A percentile compares a stretch with the other conserved stretches of the same genome.
phyloP scores from a whole-genome alignment of 2,329 filamentous ascomycete genomes.

The Aspergillus aculeatinus region DNA sequence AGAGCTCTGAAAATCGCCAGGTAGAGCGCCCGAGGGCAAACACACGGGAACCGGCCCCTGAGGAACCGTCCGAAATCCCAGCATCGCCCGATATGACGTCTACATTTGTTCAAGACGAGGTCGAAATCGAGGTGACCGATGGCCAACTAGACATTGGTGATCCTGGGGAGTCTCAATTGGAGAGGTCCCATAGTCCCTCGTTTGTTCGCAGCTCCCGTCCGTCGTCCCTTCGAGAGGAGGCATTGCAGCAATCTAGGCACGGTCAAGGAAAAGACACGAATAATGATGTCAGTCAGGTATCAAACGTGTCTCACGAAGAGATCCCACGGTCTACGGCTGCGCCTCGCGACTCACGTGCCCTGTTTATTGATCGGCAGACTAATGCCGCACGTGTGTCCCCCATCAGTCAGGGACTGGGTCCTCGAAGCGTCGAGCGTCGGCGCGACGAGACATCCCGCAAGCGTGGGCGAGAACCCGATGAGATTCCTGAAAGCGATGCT shows the following conservation, averaged over 20 bases:
- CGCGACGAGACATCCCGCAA: slow-evolving; percentile 18
- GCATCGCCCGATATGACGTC: slow-evolving; percentile 13
- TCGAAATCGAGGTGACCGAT: slow-evolving; percentile 11
- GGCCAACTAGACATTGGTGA: slow-evolving; percentile 16
- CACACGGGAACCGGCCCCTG: background rate
- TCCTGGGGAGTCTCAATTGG: slow-evolving; percentile 12
- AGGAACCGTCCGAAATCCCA: slow-evolving; percentile 8
- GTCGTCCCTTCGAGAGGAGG: background rate
- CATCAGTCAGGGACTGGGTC: slow-evolving; percentile 30
- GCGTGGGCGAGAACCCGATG: slow-evolving; percentile 17
- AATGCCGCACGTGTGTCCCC: slow-evolving; percentile 37
- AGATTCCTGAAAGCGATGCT: slow-evolving; percentile 39
- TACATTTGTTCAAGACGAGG: slow-evolving; percentile 13
- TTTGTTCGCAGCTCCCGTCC: slow-evolving; percentile 2
- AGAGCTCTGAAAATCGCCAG: background rate
- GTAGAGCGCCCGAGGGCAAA: background rate
- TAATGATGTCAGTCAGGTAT: slow-evolving; percentile 5
- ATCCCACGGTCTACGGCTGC: background rate
- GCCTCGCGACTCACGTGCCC: slow-evolving; percentile 8
- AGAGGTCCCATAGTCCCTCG: slow-evolving; percentile 20
- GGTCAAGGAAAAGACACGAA: background rate
- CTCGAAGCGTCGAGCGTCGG: slow-evolving; percentile 18
- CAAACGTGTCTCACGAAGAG: slow-evolving; percentile 6
- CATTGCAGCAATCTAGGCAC: background rate
- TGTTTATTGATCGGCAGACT: slow-evolving; percentile 39